Evolutionary conservation across 495 filamentous ascomycete genomes (phyloP).

Genomic region (Friedmanniomyces endolithicus): DNA sequence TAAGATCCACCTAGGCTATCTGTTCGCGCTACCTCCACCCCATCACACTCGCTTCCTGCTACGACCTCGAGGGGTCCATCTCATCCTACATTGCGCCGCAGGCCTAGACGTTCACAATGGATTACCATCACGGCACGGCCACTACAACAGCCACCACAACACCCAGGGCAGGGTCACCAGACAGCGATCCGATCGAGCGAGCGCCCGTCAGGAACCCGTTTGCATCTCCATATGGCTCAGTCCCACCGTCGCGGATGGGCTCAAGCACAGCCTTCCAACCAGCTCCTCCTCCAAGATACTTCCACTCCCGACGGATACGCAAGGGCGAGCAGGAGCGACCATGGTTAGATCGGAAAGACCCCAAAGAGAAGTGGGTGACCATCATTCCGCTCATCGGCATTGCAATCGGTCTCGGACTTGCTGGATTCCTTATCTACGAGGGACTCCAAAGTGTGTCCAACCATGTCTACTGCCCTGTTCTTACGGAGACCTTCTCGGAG

Average conservation of each 20-base stretch:
- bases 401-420: slow-evolving; percentile 48
- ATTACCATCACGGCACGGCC: neutral
- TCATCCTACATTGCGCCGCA: neutral
- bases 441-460: slow-evolving; percentile 55
- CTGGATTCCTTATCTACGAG: slow-evolving; percentile 58
- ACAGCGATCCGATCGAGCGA: slow-evolving; percentile 19
- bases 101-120: neutral
- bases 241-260: slow-evolving; percentile 36
- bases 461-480: slow-evolving; percentile 60
- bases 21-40: neutral
- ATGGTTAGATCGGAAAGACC: slow-evolving; percentile 56
- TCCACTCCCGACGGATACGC: slow-evolving; percentile 59
- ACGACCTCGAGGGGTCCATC: neutral
- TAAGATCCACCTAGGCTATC: neutral
- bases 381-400: slow-evolving; percentile 64
- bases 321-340: slow-evolving; percentile 59
- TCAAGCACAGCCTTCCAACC: slow-evolving; percentile 26
- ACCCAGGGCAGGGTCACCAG: slow-evolving; percentile 19
- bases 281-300: slow-evolving; percentile 42
- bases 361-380: slow-evolving; percentile 73
- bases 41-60: neutral
- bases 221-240: slow-evolving; percentile 42
- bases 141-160: slow-evolving; percentile 16
- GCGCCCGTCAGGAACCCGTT: slow-evolving; percentile 40
- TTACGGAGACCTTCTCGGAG: slow-evolving; percentile 54